Evolutionary conservation across 2,329 filamentous ascomycete species (phyloP), one percentile per base, ranked within the genome.

Genomic region (Myotisia sp.): DNA sequence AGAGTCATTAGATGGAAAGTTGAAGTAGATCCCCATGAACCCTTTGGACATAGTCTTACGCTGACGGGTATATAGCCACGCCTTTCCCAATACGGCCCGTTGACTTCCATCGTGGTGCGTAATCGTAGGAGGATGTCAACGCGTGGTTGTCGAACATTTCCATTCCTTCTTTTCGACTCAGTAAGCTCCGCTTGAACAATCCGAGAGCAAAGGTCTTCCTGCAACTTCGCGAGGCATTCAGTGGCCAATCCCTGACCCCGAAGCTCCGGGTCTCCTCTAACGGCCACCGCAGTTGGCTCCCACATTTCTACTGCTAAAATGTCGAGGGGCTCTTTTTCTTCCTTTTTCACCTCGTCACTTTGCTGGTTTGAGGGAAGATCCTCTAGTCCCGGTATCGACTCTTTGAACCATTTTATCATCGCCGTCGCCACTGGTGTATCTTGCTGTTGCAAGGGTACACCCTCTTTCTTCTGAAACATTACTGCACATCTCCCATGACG

Each of bases 11-110:
- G 23, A 5, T 24, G 18, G 8, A 40, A 13, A 10, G 33, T 31
- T 5, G 24, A 17, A 19, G 10, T 17, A 7, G 22, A 29, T 2
- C 26, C 26, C 35, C 38, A 40, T 12, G 29, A n/a, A 3, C 35
- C 38, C 23, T 31, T 24, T n/a, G 35, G 21, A 24, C 32, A 37
- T 18, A 27, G 9, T 14, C 36, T 28, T 9, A 24, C 30, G n/a
- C 33, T 14, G 8, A 40, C 31, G 20, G 19, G 9, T 10, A 14
- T 29, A 17, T 35, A 40, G n/a, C 38, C 38, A 13, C 35, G 23
- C 27, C 38, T 29, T 13, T 37, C 14, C 38, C 38, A 40, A 22
- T 40, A 40, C 19, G 26, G 26, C 9, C 12, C 35, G 21, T n/a
- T 14, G 7, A 27, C 20, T 16, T 36, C 27, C 10, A 12, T 14